Evolutionary conservation across 768 basidiomycete species (phyloP).

Genomic region (Termitomyces sp.): DNA sequence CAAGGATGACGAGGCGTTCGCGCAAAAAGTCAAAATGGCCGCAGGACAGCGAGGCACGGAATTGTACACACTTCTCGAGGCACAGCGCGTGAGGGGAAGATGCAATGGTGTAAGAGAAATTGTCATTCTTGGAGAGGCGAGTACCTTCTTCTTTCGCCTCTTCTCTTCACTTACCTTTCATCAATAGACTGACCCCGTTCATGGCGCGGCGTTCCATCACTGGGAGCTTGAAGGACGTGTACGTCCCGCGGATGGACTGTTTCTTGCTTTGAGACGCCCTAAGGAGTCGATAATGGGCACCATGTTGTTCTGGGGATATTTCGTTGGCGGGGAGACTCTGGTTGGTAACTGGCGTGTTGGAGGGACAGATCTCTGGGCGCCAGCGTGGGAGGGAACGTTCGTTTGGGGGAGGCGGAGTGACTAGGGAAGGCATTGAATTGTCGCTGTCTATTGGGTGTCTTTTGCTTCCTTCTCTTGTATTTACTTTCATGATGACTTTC

Average conservation of each 20-base stretch:
- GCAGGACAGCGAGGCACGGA: not conserved
- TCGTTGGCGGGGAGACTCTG: constrained; percentile 58
- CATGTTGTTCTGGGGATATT: constrained; percentile 63
- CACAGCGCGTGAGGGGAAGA: constrained; percentile 1
- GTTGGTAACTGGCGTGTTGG: constrained; percentile 70
- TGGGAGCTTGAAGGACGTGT: constrained; percentile 5
- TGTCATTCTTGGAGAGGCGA: constrained; percentile 54
- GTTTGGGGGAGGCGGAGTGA: constrained; percentile 45
- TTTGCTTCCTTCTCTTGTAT: not conserved
- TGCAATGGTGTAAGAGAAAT: constrained; percentile 60
- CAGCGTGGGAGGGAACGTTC: constrained; percentile 61
- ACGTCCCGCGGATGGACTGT: constrained; percentile 4
- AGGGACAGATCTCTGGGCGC: constrained; percentile 34
- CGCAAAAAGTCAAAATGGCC: not conserved
- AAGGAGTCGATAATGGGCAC: not conserved
- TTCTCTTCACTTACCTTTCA: not conserved
- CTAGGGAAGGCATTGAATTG: not conserved
- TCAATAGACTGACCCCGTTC: constrained; percentile 4
- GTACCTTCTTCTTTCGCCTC: constrained; percentile 4
- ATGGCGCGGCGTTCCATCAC: constrained; percentile 2
- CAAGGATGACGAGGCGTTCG: not conserved
- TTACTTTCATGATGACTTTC: not conserved
- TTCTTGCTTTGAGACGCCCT: not conserved
- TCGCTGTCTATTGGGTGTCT: not conserved
- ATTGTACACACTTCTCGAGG: not conserved